Evolutionary conservation across 2,329 filamentous ascomycete species (phyloP), one percentile per base, ranked within the genome.

Genomic region (Thelonectria olida): DNA sequence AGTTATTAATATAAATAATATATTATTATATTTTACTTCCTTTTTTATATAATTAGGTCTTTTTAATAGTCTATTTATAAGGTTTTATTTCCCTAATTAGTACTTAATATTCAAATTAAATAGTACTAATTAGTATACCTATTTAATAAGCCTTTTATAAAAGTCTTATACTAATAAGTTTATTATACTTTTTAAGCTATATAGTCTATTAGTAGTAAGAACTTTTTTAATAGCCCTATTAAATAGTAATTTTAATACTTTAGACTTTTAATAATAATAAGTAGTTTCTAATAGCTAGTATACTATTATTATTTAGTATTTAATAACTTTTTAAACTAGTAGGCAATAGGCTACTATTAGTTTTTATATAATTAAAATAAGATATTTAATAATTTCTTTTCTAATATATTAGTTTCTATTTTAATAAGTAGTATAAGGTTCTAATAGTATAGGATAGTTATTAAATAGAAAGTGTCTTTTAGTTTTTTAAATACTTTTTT

Each of bases 261-360:
- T 39, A 19, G 42, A n/a, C 3, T 60, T 22, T 42, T 54, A 54
- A 12, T 60, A 54, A 28, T 54, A 36, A 1, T 51, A 25, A 31
- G 54, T 41, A 34, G 20, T 51, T 61, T 10, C 27, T 28, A 28
- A 7, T 28, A 10, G 27, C 27, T 10, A 7, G 10, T 28, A 28
- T 28, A 10, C 27, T 28, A 28, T 10, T 10, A 7, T 10, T 28
- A 10, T 10, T 28, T 10, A 6, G 10, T 10, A 28, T 28, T 10
- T 28, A 28, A 7, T 7, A 28, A 10, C 27, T 28, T 28, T 10
- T 28, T 6, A 6, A 10, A 28, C 27, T 28, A 28, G 27, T 28
- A 28, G 27, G 27, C 27, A 28, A 28, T 28, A 7, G 27, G 27
- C 10, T 28, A 10, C 27, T 10, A 28, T 10, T 28, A 28, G 27